A percentile compares a stretch with the other conserved stretches of the same genome.
phyloP scores from a whole-genome alignment of 1,139 yeast species.

The Taphrina flavorubra region DNA sequence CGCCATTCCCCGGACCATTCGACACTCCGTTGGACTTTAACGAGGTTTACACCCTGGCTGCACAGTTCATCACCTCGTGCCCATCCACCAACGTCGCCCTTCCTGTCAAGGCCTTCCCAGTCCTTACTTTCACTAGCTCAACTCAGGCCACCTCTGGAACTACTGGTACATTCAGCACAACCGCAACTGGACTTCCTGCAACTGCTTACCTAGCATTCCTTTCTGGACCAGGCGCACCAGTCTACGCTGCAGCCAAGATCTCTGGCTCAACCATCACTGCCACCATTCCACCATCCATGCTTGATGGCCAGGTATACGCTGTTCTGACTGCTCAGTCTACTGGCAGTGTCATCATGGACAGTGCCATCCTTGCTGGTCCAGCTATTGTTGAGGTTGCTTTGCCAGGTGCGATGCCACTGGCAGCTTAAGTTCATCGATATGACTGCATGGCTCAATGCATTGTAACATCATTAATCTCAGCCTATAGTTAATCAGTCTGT shows the following conservation, averaged over 20 bases:
- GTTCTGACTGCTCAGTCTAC: constrained; percentile 40
- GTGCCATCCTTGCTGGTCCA: constrained; percentile 44
- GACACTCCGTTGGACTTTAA: constrained; percentile 40
- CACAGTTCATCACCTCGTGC: constrained; percentile 43
- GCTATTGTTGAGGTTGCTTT: constrained; percentile 44
- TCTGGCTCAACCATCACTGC: constrained; percentile 38
- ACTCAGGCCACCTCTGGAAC: constrained; percentile 49
- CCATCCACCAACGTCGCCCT: constrained; percentile 44
- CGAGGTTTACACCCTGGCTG: constrained; percentile 42
- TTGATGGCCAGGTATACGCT: constrained; percentile 44
- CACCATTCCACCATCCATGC: constrained; percentile 39
- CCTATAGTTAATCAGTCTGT: too few species aligned
- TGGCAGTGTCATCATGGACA: constrained; percentile 38
- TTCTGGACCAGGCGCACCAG: constrained; percentile 40
- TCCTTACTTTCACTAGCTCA: constrained; percentile 41
- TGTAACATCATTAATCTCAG: neutral
- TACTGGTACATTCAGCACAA: constrained; percentile 42
- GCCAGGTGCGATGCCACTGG: constrained; percentile 34
- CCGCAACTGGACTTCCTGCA: constrained; percentile 17
- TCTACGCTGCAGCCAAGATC: constrained; percentile 29
- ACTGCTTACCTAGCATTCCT: constrained; percentile 42
- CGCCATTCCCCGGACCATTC: constrained; percentile 41
- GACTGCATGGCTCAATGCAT: neutral
- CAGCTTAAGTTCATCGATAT: constrained; percentile 3
- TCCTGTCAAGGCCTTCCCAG: constrained; percentile 46